Evolutionary conservation across 2,329 filamentous ascomycete genomes (phyloP), one percentile per base, ranked within the genome.

Genomic region (Canariomyces notabilis): DNA sequence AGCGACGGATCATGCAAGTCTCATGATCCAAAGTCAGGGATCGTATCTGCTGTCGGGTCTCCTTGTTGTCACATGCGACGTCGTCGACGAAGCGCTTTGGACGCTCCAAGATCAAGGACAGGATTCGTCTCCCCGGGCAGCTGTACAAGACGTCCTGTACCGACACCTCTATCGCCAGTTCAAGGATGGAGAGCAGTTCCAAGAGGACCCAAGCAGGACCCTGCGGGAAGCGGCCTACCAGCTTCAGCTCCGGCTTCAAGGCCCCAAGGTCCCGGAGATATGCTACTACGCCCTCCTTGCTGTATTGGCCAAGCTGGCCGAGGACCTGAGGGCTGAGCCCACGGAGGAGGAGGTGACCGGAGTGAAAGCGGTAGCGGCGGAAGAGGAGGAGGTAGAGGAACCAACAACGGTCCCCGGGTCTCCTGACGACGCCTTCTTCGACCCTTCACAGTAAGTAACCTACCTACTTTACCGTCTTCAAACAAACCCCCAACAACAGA

Each of bases 211-310:
- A 15, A 39, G 7, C 35, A 35, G 9, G 3, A 26, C 48, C 8
- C 44, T 57, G n/a, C 22, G 45, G 7, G 49, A 57, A 23, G 53
- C 54, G 1, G 55, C 54, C 9, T 56, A 48, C 35, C 52, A 56
- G n/a, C 46, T 56, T 11, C 50, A 46, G 5, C 34, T 32, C 3
- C 44, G 44, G 7, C 29, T 54, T 6, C 34, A 51, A 26, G 51
- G 51, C 5, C 41, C 37, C 3, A 6, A 54, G n/a, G 48, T 47
- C 9, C 11, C 29, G 2, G 20, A 46, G 1, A 54, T 52, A 4
- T 56, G 49, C 19, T 42, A 42, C 21, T 37, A 8, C 9, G 48
- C 49, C 37, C 51, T 55, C 11, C 40, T 21, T 7, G 22, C 40
- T 2, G 36, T 42, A 8, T 39, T 52, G 15, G 36, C 21, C 16